Evolutionary conservation across 768 basidiomycete genomes (phyloP), one percentile per base, ranked within the genome.

Genomic region (Lactifluus hygrophoroides): DNA sequence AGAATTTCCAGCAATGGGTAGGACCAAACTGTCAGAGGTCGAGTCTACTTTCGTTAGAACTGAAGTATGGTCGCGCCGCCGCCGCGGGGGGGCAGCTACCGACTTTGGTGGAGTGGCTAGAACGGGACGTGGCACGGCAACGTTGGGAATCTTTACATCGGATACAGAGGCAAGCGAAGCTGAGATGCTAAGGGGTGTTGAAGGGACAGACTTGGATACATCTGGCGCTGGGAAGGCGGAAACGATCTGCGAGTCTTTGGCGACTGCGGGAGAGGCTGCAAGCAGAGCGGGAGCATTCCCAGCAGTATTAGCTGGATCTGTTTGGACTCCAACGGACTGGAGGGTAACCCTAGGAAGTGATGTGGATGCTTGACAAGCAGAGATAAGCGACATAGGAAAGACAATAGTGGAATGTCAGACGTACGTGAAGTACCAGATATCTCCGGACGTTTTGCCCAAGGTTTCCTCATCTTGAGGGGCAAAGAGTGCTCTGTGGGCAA

Each of bases 11-110:
- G 48, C 30, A 30, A 68, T 56, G 3, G 64, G 65, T 53, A 63
- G 69, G 44, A 69, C 60, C 35, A 75, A 74, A 10, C 74, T 74
- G 58, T 72, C 75, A 17, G 71, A 62, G 7, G 75, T 67, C 7
- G 81, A 81, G 62, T 78, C 81, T 43, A 84, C 73, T 54, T 84
- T 84, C 81, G 83, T 83, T 0, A 81, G 82, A 48, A 81, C 81
- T 46, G 81, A 70, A 68, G 78, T 84, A 56, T 80, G 71, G 17
- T 77, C 74, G 51, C 56, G 69, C 64, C 72, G 54, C 14, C n/a
- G 32, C 44, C 17, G 49, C 28, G 28, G 28, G 16, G 17, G 47
- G 4, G 19, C n/a, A 47, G 34, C 56, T 50, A n/a, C 58, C 50
- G 32, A 21, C 48, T 46, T 45, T 32, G 28, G 37, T 44, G 27